Percentiles rank a stretch among this genome's conserved stretches.
Evolutionary conservation across 2,329 filamentous ascomycete species (phyloP).

Genomic region (Aureobasidium sp.): DNA sequence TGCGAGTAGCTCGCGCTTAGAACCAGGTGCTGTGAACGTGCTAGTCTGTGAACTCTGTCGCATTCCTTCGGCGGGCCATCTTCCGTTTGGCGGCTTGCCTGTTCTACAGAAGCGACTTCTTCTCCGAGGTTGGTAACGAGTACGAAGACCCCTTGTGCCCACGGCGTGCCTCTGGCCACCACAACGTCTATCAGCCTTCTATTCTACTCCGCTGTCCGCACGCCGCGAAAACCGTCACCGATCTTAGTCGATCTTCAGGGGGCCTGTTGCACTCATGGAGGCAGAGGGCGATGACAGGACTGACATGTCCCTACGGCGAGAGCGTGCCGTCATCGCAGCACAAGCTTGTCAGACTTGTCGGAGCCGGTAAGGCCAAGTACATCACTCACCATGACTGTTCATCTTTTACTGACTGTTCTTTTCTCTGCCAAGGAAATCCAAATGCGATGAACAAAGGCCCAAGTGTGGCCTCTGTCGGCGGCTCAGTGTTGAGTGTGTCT

Average conservation of each 20-base stretch:
- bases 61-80: neutral
- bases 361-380: constrained; percentile 22
- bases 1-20: neutral
- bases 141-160: neutral
- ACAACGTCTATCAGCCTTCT: neutral
- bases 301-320: constrained; percentile 28
- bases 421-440: constrained; percentile 48
- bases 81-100: neutral
- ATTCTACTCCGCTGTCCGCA: neutral
- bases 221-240: neutral
- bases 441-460: constrained; percentile 57
- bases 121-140: neutral
- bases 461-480: constrained; percentile 54
- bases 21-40: neutral
- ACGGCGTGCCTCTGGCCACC: neutral
- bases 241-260: neutral
- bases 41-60: neutral
- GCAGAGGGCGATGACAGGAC: neutral
- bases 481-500: constrained; percentile 53
- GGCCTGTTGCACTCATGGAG: neutral
- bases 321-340: constrained; percentile 45
- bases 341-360: constrained; percentile 56
- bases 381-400: too few relatives aligned
- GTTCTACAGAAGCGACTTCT: neutral
- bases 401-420: neutral